phyloP scores from a whole-genome alignment of 768 basidiomycete genomes.

The Suillus sp. region DNA sequence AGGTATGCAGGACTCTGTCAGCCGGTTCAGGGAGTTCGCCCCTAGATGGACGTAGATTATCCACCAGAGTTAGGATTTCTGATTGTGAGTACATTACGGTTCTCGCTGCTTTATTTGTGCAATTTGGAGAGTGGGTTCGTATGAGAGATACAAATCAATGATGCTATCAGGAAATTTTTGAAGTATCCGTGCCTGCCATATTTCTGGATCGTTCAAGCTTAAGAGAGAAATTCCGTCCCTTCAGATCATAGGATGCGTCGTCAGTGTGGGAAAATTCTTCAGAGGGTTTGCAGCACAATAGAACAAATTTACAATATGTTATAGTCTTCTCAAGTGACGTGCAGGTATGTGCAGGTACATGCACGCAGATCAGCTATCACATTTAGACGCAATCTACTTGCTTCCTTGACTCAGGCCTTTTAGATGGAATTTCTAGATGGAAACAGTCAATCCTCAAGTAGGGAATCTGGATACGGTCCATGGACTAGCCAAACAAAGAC shows the following conservation, averaged over 20 bases:
- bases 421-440: too few relatives aligned
- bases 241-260: background rate
- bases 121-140: background rate
- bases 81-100: background rate
- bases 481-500: constrained; percentile 24
- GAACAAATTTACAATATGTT: too few relatives aligned
- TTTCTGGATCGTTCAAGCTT: background rate
- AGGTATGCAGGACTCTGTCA: constrained; percentile 36
- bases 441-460: too few relatives aligned
- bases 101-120: background rate
- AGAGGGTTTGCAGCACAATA: too few relatives aligned
- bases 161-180: background rate
- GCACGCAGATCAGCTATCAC: too few relatives aligned
- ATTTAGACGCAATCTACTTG: too few relatives aligned
- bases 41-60: constrained; percentile 7
- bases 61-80: background rate
- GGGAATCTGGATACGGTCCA: too few relatives aligned
- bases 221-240: background rate
- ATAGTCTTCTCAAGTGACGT: too few relatives aligned
- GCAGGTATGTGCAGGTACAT: too few relatives aligned
- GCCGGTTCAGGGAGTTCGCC: constrained; percentile 22
- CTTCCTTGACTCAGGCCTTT: too few relatives aligned
- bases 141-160: background rate
- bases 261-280: too few relatives aligned
- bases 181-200: background rate